Conservation (phyloP, 192 early-diverging fungal genomes). For the Spizellomyces sp. region DNA sequence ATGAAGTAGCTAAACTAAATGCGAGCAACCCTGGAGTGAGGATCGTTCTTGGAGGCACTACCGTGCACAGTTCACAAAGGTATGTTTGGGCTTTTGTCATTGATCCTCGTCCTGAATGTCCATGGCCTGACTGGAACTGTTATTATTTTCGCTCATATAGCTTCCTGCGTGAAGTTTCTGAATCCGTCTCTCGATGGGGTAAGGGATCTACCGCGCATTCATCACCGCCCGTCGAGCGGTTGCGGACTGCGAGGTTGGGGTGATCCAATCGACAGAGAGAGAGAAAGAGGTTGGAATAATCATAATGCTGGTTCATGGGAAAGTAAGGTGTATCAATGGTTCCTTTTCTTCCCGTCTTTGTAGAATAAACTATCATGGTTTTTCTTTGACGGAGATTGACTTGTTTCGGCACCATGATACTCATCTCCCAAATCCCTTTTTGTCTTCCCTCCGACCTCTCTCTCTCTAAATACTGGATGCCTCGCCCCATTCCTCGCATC, state of each 20-base stretch:
- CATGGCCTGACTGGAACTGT: not conserved
- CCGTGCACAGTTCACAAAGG: conserved; percentile 80
- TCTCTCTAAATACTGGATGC: too few species aligned
- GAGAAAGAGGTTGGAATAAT: too few species aligned
- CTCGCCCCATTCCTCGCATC: too few species aligned
- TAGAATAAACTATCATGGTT: too few species aligned
- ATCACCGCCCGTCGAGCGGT: conserved; percentile 5
- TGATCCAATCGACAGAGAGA: not conserved
- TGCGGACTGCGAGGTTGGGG: conserved; percentile 4
- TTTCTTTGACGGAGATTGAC: too few species aligned
- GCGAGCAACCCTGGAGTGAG: conserved; percentile 67
- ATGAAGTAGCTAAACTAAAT: conserved; percentile 85
- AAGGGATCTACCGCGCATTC: not conserved
- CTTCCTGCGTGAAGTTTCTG: conserved; percentile 45
- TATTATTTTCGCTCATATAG: conserved; percentile 26
- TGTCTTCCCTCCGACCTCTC: too few species aligned
- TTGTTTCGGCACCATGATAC: too few species aligned
- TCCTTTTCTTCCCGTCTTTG: too few species aligned
- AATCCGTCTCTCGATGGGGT: conserved; percentile 42
- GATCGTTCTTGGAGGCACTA: conserved; percentile 90
- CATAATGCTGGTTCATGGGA: too few species aligned
- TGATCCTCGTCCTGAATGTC: not conserved
- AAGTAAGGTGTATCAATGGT: too few species aligned
- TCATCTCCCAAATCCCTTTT: too few species aligned
- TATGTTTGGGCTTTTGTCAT: conserved; percentile 4